These are phyloP conservation scores for Entomophthora muscae DNA, from an alignment of 371 early-diverging fungal species.

Conservation along the genomic window DNA sequence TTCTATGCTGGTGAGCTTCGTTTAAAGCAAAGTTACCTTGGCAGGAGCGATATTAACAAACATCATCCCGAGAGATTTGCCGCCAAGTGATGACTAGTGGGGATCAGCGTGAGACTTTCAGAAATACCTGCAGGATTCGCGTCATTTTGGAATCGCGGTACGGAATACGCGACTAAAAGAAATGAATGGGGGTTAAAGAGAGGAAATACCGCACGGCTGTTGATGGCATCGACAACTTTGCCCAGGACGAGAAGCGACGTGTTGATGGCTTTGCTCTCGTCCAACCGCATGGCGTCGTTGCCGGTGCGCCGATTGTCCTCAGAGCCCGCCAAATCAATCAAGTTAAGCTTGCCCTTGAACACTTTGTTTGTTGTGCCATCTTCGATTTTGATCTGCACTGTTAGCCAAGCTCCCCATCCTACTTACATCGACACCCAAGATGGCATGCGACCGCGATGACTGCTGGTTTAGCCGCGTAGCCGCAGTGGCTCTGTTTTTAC, in stretches of 20 bases:
- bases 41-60: slow-evolving; percentile 39
- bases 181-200: slow-evolving; percentile 6
- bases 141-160: slow-evolving; percentile 66
- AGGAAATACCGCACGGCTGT: slow-evolving; percentile 21
- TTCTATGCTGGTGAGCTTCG: slow-evolving; percentile 7
- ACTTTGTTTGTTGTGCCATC: slow-evolving; percentile 11
- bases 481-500: slow-evolving; percentile 35
- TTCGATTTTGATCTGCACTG: slow-evolving; percentile 3
- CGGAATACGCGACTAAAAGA: slow-evolving; percentile 29
- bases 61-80: slow-evolving; percentile 36
- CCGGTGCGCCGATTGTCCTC: slow-evolving; percentile 58
- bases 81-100: slow-evolving; percentile 36
- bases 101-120: not conserved
- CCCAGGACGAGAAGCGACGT: slow-evolving; percentile 51
- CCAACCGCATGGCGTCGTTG: slow-evolving; percentile 37
- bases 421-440: slow-evolving; percentile 22
- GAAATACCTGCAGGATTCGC: slow-evolving; percentile 31
- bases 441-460: slow-evolving; percentile 44
- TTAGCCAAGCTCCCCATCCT: not conserved
- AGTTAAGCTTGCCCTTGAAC: slow-evolving; percentile 27
- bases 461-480: slow-evolving; percentile 41
- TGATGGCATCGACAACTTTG: slow-evolving; percentile 51
- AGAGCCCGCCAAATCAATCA: slow-evolving; percentile 58
- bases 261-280: slow-evolving; percentile 53
- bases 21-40: slow-evolving; percentile 16